These are phyloP conservation scores for Bisporella sp. DNA, from an alignment of 2,329 filamentous ascomycete genomes.

Conservation along the genomic window DNA sequence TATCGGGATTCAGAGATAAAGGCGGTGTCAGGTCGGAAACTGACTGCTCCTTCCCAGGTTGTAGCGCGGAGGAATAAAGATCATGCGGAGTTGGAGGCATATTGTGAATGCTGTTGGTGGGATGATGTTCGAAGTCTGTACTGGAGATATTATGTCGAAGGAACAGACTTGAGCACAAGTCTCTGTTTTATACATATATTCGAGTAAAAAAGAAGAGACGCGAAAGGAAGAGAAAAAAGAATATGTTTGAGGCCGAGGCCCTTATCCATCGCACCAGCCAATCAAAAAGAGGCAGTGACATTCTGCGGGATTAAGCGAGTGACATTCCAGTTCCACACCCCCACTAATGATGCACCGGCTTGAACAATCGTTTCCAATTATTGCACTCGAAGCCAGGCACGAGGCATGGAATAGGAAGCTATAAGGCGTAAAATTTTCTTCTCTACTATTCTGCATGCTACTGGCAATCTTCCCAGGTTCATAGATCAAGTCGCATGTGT, in stretches of 20 bases:
- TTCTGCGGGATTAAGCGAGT: background rate
- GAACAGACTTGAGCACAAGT: background rate
- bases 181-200: background rate
- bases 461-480: background rate
- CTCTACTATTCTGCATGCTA: background rate
- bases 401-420: background rate
- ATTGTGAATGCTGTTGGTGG: background rate
- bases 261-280: background rate
- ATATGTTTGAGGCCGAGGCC: background rate
- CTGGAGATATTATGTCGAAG: background rate
- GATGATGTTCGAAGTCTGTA: background rate
- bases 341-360: background rate
- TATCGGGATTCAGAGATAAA: constrained; percentile 1
- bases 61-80: background rate
- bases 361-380: background rate
- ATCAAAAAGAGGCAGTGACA: background rate
- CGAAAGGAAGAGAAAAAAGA: background rate
- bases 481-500: background rate
- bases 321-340: background rate
- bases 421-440: background rate
- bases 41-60: background rate
- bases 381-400: background rate
- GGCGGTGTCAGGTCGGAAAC: background rate
- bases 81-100: background rate
- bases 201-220: background rate